Percentiles rank a stretch among this genome's conserved stretches.
Conservation (phyloP, 495 filamentous ascomycete species). For the Articulospora tetracladia region DNA sequence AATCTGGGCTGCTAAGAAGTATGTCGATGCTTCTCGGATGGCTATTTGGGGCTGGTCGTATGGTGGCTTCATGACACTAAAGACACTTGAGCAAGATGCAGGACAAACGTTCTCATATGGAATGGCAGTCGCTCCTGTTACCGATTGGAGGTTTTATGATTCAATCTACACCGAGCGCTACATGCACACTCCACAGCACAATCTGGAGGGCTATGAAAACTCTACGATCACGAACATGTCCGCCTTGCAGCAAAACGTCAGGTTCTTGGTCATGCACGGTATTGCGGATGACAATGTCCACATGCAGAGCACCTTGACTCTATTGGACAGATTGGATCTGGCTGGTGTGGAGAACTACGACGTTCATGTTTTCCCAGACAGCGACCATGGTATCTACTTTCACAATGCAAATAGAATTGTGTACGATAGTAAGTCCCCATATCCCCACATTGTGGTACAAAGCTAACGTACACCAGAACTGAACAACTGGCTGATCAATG, state of each 20-base stretch:
- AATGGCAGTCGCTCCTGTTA: conserved; percentile 97
- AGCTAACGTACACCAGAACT: conserved; percentile 56
- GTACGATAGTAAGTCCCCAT: conserved; percentile 76
- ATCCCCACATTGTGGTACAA: conserved; percentile 1
- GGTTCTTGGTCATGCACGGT: conserved; percentile 94
- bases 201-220: conserved; percentile 70
- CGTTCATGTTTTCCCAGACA: conserved; percentile 93
- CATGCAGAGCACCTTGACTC: conserved; percentile 81
- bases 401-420: conserved; percentile 92
- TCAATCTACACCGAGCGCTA: conserved; percentile 95
- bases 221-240: conserved; percentile 67
- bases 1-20: conserved; percentile 75
- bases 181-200: conserved; percentile 88
- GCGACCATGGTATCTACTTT: conserved; percentile 92
- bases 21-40: conserved; percentile 76
- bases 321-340: conserved; percentile 85
- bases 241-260: conserved; percentile 66
- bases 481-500: conserved; percentile 90
- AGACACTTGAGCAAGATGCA: conserved; percentile 86
- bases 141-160: conserved; percentile 95
- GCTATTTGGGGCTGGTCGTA: conserved; percentile 99
- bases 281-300: conserved; percentile 96
- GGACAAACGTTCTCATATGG: conserved; percentile 91
- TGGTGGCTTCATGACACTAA: conserved; percentile 95
- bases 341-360: conserved; percentile 90